These are phyloP conservation scores for Rachicladosporium sp. DNA, from an alignment of 2,329 filamentous ascomycete species.

Conservation along the genomic window DNA sequence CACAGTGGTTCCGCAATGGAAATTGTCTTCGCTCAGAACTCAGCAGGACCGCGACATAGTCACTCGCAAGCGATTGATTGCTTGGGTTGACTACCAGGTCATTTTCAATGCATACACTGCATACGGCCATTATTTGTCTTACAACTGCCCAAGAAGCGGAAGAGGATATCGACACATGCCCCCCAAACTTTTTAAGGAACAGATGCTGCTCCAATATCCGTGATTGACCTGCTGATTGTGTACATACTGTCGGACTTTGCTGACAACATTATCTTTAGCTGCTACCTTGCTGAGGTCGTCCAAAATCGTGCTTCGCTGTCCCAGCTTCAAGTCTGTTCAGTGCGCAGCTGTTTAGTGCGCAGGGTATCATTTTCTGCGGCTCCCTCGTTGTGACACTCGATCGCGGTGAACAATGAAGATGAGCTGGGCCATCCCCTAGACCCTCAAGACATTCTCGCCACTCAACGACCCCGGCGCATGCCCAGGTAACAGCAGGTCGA, in stretches of 20 bases:
- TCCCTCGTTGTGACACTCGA: not conserved
- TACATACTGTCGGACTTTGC: not conserved
- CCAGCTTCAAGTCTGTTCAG: not conserved
- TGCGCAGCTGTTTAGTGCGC: not conserved
- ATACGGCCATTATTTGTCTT: too few relatives aligned
- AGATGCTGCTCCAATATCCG: not conserved
- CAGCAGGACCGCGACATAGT: too few relatives aligned
- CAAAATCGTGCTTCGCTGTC: not conserved
- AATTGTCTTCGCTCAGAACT: too few relatives aligned
- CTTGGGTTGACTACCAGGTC: too few relatives aligned
- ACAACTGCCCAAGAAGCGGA: not conserved
- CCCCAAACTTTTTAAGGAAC: not conserved
- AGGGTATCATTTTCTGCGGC: not conserved
- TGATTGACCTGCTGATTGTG: not conserved
- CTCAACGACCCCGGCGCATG: constrained; percentile 7
- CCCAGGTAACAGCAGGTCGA: constrained; percentile 42
- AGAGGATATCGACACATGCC: constrained; percentile 3
- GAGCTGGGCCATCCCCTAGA: not conserved
- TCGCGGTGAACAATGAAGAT: not conserved
- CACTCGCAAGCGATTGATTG: too few relatives aligned
- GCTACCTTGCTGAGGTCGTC: not conserved
- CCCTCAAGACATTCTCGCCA: not conserved
- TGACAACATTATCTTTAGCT: not conserved
- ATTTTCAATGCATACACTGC: too few relatives aligned
- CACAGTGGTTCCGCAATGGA: too few relatives aligned